phyloP scores from a whole-genome alignment of 2,329 filamentous ascomycete species.

The Pseudocercospora vitis region DNA sequence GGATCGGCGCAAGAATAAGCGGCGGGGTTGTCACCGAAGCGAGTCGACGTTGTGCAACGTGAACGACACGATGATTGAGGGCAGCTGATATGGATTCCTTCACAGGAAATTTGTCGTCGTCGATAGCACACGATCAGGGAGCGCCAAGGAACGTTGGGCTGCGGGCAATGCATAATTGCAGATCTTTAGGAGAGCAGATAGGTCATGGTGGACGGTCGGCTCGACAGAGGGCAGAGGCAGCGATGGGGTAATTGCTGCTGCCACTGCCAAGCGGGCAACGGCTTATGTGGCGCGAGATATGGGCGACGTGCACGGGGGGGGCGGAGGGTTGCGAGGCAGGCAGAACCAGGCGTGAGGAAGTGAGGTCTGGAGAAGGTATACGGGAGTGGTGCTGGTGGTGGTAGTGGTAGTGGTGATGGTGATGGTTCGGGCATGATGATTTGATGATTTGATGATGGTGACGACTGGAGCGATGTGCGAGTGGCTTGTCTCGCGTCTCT shows the following conservation, averaged over 20 bases:
- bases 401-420: background rate
- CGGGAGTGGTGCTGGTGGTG: background rate
- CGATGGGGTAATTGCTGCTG: background rate
- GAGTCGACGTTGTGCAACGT: constrained; percentile 7
- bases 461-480: background rate
- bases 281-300: constrained; percentile 3
- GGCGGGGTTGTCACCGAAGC: constrained; percentile 4
- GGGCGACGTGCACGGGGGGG: background rate
- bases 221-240: too few species aligned
- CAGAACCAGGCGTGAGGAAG: background rate
- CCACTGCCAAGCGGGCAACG: background rate
- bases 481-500: background rate
- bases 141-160: background rate
- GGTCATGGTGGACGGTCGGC: background rate
- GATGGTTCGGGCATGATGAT: constrained; percentile 2
- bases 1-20: constrained; percentile 5
- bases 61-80: constrained; percentile 7
- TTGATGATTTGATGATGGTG: too few species aligned
- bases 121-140: background rate
- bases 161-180: constrained; percentile 1
- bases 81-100: background rate
- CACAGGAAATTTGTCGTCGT: background rate
- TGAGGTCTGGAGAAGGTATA: background rate
- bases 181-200: constrained; percentile 1
- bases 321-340: background rate